Evolutionary conservation across 2,329 filamentous ascomycete species (phyloP), one percentile per base, ranked within the genome.

Genomic region (Colletotrichum somersetense): DNA sequence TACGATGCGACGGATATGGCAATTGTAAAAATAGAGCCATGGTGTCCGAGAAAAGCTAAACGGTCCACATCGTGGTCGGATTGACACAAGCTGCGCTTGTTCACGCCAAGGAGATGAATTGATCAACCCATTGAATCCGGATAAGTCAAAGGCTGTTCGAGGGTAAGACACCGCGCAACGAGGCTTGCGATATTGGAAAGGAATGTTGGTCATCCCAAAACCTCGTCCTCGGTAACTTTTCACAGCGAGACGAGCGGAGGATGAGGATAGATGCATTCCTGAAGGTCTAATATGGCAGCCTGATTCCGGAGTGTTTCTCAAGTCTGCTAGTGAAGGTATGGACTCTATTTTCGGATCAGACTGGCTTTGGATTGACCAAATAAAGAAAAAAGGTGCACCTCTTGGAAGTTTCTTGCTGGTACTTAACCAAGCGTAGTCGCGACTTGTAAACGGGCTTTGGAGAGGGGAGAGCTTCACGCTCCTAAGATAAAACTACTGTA

Each of bases 131-230:
- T 66, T 52, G 63, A 30, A 58, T 66, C 30, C 53, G 63, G 53
- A 16, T 26, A 18, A 16, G 30, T 20, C n/a, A 40, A 42, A 20
- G 20, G 40, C 23, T 20, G 11, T 38, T 58, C 5, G 42, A 33
- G 63, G 46, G 50, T 46, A 40, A 64, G 62, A 64, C 62, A 64
- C 55, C 14, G 53, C 53, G 26, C 14, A 26, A 35, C 2, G 3
- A 42, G 12, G n/a, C 26, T 35, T n/a, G 20, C 10, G 20, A 38
- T 2, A n/a, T 6, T 6, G 18, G 18, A 10, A 40, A 57, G 30
- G 40, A 58, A 66, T 57, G 52, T 48, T 38, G 42, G 53, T 35
- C 20, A 3, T 38, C 30, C 5, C 20, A 16, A 33, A 58, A 26
- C 11, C 46, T 48, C 2, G n/a, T 23, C 20, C 5, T 20, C 12